A percentile compares a stretch with the other conserved stretches of the same genome.
These are phyloP conservation scores for Psilocybe cubensis DNA, from an alignment of 768 basidiomycete species.

Conservation along the genomic window DNA sequence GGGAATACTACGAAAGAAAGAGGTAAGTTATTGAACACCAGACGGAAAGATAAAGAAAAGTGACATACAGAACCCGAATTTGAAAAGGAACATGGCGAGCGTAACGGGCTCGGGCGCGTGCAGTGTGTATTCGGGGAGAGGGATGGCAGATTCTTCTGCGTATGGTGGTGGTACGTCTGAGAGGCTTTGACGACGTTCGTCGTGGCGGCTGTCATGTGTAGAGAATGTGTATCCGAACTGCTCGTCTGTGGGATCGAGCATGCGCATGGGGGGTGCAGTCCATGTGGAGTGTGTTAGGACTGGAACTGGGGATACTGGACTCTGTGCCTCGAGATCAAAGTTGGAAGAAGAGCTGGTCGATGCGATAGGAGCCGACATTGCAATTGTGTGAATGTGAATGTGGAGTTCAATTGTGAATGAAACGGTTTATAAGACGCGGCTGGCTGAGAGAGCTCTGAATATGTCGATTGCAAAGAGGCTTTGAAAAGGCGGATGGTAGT, in stretches of 20 bases:
- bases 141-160: conserved; percentile 39
- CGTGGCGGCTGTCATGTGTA: conserved; percentile 45
- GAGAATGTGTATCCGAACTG: conserved; percentile 42
- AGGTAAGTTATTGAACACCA: conserved; percentile 7
- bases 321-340: conserved; percentile 14
- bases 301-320: conserved; percentile 8
- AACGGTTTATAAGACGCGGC: neutral
- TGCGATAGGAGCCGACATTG: conserved; percentile 3
- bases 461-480: neutral
- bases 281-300: conserved; percentile 23
- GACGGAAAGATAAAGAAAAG: neutral
- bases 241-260: conserved; percentile 30
- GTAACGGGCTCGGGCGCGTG: conserved; percentile 53
- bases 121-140: conserved; percentile 38
- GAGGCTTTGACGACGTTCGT: conserved; percentile 30
- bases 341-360: conserved; percentile 4
- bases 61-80: conserved; percentile 62
- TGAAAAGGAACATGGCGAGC: conserved; percentile 63
- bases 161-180: conserved; percentile 46
- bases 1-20: conserved; percentile 50
- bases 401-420: neutral
- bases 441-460: neutral
- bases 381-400: neutral
- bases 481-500: neutral
- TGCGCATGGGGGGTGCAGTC: conserved; percentile 12